These are phyloP conservation scores for Russula compacta DNA, from an alignment of 768 basidiomycete genomes.

Conservation along the genomic window DNA sequence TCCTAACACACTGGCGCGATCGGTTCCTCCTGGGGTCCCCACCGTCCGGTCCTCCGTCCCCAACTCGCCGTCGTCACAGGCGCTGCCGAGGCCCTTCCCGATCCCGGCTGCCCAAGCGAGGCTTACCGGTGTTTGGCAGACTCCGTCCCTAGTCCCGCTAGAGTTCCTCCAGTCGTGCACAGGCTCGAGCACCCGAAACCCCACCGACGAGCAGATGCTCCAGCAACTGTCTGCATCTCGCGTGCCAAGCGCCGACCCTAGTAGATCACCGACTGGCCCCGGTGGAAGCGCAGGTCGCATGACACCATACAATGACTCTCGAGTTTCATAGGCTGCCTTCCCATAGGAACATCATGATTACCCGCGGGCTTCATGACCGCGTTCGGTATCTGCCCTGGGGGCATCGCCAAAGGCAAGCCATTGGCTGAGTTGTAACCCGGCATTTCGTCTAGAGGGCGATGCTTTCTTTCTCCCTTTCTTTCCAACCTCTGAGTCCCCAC, in stretches of 20 bases:
- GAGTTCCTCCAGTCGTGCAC: slow-evolving; percentile 12
- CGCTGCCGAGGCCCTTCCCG: not conserved
- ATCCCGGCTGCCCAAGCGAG: not conserved
- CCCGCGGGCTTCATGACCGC: not conserved
- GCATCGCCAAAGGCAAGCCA: not conserved
- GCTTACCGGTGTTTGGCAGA: not conserved
- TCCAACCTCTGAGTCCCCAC: not conserved
- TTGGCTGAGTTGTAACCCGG: too few species aligned
- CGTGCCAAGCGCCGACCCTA: not conserved
- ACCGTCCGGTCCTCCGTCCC: not conserved
- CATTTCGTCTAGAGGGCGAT: not conserved
- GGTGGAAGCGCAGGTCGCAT: not conserved
- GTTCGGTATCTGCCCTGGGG: not conserved
- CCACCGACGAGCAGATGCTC: slow-evolving; percentile 12
- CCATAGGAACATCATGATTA: not conserved
- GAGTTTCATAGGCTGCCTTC: not conserved
- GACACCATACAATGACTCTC: not conserved
- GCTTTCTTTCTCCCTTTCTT: not conserved
- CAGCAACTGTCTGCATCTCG: slow-evolving; percentile 14
- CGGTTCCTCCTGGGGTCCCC: not conserved
- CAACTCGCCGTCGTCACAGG: not conserved
- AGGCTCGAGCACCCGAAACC: slow-evolving; percentile 5
- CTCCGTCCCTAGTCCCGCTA: slow-evolving; percentile 16
- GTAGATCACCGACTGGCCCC: not conserved
- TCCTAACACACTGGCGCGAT: not conserved